Conservation (phyloP, 1,284 basidiomycete genomes). For the Paramarasmius palmivorus region DNA sequence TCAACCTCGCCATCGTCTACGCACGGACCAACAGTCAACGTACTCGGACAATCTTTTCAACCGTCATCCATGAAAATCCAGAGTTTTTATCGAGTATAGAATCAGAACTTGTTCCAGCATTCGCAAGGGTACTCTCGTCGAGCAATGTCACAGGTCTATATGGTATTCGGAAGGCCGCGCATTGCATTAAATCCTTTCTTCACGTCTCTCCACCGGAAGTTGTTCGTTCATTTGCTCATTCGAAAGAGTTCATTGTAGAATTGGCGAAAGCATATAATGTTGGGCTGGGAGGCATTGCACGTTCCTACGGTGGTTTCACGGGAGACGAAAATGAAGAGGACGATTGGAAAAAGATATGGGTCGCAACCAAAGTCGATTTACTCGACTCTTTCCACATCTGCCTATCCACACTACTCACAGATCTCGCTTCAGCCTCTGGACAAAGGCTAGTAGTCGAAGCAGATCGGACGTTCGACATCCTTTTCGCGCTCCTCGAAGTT, state of each 20-base stretch:
- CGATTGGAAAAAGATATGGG: conserved; percentile 68
- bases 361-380: conserved; percentile 71
- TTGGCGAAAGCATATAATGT: conserved; percentile 60
- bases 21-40: no score
- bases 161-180: conserved; percentile 59
- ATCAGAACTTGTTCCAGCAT: no score
- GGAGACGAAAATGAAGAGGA: conserved; percentile 39
- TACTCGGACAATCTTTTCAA: no score
- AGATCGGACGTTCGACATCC: conserved; percentile 55
- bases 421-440: conserved; percentile 43
- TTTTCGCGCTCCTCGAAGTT: conserved; percentile 58
- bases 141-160: conserved; percentile 54
- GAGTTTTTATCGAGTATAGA: no score
- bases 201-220: conserved; percentile 48
- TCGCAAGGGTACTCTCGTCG: conserved; percentile 48
- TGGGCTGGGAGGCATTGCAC: conserved; percentile 52
- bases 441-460: conserved; percentile 41
- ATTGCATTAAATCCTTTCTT: conserved; percentile 58
- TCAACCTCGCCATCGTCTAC: no score
- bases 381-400: conserved; percentile 67
- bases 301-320: conserved; percentile 59
- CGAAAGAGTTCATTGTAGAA: conserved; percentile 52
- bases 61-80: no score
- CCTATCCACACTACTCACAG: conserved; percentile 48
- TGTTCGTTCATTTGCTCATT: conserved; percentile 49